Evolutionary conservation across 305 asterid genomes (phyloP), one percentile per base, ranked within the genome.

Genomic region (Ajuga reptans): DNA sequence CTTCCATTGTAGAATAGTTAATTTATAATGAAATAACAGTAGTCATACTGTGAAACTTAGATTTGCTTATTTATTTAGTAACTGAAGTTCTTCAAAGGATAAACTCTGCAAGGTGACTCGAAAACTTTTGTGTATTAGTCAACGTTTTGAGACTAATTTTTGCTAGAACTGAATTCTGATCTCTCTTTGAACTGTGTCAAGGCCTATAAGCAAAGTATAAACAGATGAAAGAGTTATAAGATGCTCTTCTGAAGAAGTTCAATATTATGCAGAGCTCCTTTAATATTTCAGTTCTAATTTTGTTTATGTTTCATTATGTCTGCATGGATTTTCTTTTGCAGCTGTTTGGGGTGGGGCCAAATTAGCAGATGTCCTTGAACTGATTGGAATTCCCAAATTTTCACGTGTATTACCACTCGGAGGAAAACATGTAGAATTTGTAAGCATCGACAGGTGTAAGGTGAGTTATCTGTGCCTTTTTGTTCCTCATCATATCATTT

Each of bases 371-470:
- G 96, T 87, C 64, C 92, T 89, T 6, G 85, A 87, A 73, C 83
- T 84, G 71, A 54, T 79, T 12, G 90, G 96, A 56, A 79, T 87
- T 66, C 89, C 84, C 24, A 84, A 85, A 66, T 72, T 64, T 77
- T 75, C 86, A 10, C 72, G 58, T 56, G 52, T 39, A 18, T 84
- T 89, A 1, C 73, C 81, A 47, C 81, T 77, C n/a, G 89, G 91
- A 70, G 96, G 91, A 72, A 87, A 83, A 64, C 94, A 89, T 53
- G 89, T 84, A 11, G 96, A 89, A 63, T 89, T 89, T 57, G 84
- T 87, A 50, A 89, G 96, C 94, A 74, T 89, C 59, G 96, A 87
- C 74, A 82, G 61, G 87, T 89, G 96, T 79, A 89, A 89, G 96
- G 94, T 89, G 77, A 76, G 61, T 31, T 56, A 36, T 55, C 37